A percentile compares a stretch with the other conserved stretches of the same genome.
phyloP scores from a whole-genome alignment of 495 filamentous ascomycete species.

The Cryomyces antarcticus region DNA sequence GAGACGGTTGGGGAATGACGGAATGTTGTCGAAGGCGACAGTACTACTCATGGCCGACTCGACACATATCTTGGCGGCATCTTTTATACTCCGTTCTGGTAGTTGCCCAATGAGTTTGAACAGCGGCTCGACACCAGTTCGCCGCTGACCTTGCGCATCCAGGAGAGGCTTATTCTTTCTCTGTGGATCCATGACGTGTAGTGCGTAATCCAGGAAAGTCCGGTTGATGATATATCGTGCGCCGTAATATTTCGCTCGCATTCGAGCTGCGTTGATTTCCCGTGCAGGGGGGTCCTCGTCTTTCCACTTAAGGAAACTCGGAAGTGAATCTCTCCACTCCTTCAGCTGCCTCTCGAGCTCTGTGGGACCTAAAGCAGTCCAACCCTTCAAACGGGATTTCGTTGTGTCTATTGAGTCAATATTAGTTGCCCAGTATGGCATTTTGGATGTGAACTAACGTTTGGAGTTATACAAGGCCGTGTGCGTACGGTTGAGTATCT shows the following conservation, averaged over 20 bases:
- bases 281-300: conserved; percentile 42
- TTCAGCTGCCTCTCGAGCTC: conserved; percentile 23
- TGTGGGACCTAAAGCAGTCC: conserved; percentile 8
- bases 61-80: conserved; percentile 24
- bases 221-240: conserved; percentile 78
- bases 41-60: conserved; percentile 68
- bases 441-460: background rate
- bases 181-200: conserved; percentile 23
- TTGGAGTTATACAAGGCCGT: conserved; percentile 21
- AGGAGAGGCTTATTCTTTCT: background rate
- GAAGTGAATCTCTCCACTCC: conserved; percentile 24
- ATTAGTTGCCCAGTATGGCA: background rate
- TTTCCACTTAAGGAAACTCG: conserved; percentile 37
- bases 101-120: background rate
- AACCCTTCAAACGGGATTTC: background rate
- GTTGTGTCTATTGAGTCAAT: background rate
- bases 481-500: conserved; percentile 68
- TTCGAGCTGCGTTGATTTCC: conserved; percentile 66
- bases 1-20: conserved; percentile 33
- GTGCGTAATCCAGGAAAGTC: conserved; percentile 47
- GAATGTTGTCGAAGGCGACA: conserved; percentile 55
- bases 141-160: background rate
- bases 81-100: background rate
- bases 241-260: conserved; percentile 89
- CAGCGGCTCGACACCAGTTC: background rate